Evolutionary conservation across 768 basidiomycete species (phyloP).

Genomic region (Auricularia cornea): DNA sequence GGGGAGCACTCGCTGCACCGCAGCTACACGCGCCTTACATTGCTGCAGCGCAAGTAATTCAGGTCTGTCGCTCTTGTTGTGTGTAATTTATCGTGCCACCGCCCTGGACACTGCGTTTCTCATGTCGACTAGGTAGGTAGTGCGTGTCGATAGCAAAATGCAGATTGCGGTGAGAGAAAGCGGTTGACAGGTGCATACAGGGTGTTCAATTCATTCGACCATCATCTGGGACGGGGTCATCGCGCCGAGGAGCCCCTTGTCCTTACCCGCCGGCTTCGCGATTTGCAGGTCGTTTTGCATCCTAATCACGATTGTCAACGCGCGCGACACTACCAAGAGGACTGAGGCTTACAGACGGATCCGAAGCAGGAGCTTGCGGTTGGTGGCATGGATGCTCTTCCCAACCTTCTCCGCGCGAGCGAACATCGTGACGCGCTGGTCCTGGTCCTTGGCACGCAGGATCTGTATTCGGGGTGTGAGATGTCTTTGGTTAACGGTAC

Average conservation of each 20-base stretch:
- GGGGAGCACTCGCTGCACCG: not conserved
- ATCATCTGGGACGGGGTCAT: not conserved
- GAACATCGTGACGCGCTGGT: slow-evolving; percentile 71
- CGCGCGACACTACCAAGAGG: not conserved
- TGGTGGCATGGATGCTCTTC: slow-evolving; percentile 58
- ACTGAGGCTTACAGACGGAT: slow-evolving; percentile 63
- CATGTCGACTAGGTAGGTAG: not conserved
- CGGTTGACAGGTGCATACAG: not conserved
- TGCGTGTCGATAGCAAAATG: not conserved
- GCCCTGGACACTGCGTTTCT: not conserved
- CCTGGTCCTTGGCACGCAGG: slow-evolving; percentile 67
- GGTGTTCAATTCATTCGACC: not conserved
- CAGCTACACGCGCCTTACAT: not conserved
- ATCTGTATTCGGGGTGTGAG: slow-evolving; percentile 38
- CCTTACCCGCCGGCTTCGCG: not conserved
- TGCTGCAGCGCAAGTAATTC: not conserved
- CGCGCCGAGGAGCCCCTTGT: not conserved
- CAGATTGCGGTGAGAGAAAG: not conserved
- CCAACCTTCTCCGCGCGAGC: slow-evolving; percentile 67
- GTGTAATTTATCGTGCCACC: too few species aligned
- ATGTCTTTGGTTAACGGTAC: not conserved
- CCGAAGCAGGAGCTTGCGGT: slow-evolving; percentile 69
- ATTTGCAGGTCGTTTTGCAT: slow-evolving; percentile 1
- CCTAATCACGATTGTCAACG: not conserved
- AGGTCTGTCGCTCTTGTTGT: too few species aligned